Base-by-base conservation (phyloP, 2,329 filamentous ascomycete species). In the Diaporthe australafricana region DNA sequence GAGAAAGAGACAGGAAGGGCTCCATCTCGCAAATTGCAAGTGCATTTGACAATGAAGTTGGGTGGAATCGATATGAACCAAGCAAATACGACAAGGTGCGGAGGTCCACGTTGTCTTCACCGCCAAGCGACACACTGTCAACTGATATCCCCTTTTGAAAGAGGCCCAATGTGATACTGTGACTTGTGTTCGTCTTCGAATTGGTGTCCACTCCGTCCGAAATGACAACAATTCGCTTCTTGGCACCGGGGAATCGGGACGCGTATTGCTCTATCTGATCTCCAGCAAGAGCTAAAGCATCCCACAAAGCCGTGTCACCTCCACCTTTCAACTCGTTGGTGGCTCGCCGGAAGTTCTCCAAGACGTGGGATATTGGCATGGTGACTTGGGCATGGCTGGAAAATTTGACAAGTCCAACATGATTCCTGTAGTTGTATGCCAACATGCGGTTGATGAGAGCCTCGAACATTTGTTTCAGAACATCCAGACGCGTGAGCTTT, bases 21-120 rank as follows among this genome's bases (percentile, higher is more conserved):
- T 69, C 67, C 67, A 69, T 69, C 53, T 69, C 67, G 42, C 67
- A 69, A 3, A 69, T 69, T 27, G 67, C 50, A 32, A 69, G 38
- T 9, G 53, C 53, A 9, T 69, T 69, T 5, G 38, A 20, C 53
- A 69, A 35, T 1, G 67, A 60, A 6, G 53, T 40, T n/a, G 67
- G 67, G 11, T 35, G 53, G 42, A 69, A 69, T 22, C 53, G 12
- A 17, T 69, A 69, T 45, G 52, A 69, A 16, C 67, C 53, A 14
- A 60, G 53, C n/a, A 69, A 4, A 30, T 60, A 60, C 17, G 67
- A 69, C 16, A 69, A 20, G 11, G 67, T 69, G 25, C 52, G 40
- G 27, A 69, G 20, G 14, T 69, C 53, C 5, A 16, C 22, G n/a
- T 69, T 69, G 25, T 47, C 40, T n/a, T 60, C 67, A 7, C n/a